Base-by-base conservation (phyloP, 768 basidiomycete genomes). In the Mycena albidolilacea region DNA sequence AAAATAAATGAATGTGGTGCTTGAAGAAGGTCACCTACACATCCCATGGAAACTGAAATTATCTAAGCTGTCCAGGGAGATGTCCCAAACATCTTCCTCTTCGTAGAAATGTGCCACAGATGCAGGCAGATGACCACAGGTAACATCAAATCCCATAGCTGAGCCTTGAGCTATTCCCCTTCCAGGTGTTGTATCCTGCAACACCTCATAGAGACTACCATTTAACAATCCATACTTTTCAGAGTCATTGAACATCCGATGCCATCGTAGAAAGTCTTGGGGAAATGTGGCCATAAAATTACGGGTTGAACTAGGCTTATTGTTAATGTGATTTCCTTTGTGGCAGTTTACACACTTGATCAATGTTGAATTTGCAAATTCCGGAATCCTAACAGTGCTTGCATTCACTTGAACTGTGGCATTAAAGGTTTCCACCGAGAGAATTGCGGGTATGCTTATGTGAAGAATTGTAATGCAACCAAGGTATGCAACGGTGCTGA, bases 381-480 rank as follows among this genome's bases (percentile, higher is more conserved):
- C 11, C 2, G 52, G 64, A 12, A 39, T 0, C 19, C 64, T 38
- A 12, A n/a, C 1, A 7, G 64, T 65, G 19, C 7, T 10, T 23
- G 17, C 64, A 21, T 3, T 1, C 14, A 65, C 7, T 6, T 50
- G 7, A 15, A 55, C 21, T 12, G 50, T 39, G 50, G 43, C 12
- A 21, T 30, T 59, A 43, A 59, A 67, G 54, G 43, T 14, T 35
- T 19, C 66, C 3, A 67, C 55, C 2, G 55, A 58, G n/a, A 67
- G 8, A 67, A 50, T 46, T 14, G 68, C 60, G 1, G 68, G 59
- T 7, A 50, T 50, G 0, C 17, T 38, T 21, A 54, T 63, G 10
- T 69, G 59, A 43, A 69, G 46, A 15, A 62, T n/a, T 2, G 68
- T 4, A 12, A 57, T 52, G 60, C 59, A 57, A 3, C 21, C 60